Evolutionary conservation across 1,139 yeast genomes (phyloP).

Genomic region (Wickerhamomyces sp.): DNA sequence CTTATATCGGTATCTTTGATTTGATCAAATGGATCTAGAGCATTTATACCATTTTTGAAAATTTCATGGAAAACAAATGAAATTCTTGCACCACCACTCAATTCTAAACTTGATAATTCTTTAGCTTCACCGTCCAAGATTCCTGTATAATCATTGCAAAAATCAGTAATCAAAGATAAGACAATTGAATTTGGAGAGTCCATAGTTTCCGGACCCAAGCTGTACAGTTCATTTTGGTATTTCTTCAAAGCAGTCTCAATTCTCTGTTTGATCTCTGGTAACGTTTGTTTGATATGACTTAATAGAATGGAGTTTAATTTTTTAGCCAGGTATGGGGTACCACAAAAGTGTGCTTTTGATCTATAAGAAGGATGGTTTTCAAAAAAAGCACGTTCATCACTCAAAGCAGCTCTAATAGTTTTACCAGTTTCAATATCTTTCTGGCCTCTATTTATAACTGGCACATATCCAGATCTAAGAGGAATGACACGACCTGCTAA

Average conservation of each 20-base stretch:
- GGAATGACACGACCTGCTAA: slow-evolving; percentile 96
- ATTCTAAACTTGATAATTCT: slow-evolving; percentile 79
- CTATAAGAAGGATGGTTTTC: slow-evolving; percentile 72
- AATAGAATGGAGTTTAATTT: slow-evolving; percentile 84
- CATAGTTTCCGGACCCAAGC: slow-evolving; percentile 79
- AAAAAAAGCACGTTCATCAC: slow-evolving; percentile 73
- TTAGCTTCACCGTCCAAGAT: slow-evolving; percentile 91
- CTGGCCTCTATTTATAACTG: slow-evolving; percentile 97
- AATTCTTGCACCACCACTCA: slow-evolving; percentile 97
- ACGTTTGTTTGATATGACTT: slow-evolving; percentile 89
- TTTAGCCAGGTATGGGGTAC: slow-evolving; percentile 94
- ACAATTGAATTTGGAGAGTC: slow-evolving; percentile 90
- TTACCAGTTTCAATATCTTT: slow-evolving; percentile 86
- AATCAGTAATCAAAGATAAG: slow-evolving; percentile 85
- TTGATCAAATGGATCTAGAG: slow-evolving; percentile 95
- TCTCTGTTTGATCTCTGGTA: slow-evolving; percentile 90
- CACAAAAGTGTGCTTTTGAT: slow-evolving; percentile 87
- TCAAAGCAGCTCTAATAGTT: slow-evolving; percentile 83
- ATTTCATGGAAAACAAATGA: slow-evolving; percentile 97
- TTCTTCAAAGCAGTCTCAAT: slow-evolving; percentile 80
- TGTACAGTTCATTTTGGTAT: slow-evolving; percentile 72
- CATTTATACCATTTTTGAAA: slow-evolving; percentile 85
- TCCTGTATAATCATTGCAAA: slow-evolving; percentile 87
- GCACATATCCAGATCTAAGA: slow-evolving; percentile 91
- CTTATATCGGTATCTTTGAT: slow-evolving; percentile 95